Evolutionary conservation across 352 stramenopile genomes (phyloP), one percentile per base, ranked within the genome.

Genomic region (Phytophthora pisi): DNA sequence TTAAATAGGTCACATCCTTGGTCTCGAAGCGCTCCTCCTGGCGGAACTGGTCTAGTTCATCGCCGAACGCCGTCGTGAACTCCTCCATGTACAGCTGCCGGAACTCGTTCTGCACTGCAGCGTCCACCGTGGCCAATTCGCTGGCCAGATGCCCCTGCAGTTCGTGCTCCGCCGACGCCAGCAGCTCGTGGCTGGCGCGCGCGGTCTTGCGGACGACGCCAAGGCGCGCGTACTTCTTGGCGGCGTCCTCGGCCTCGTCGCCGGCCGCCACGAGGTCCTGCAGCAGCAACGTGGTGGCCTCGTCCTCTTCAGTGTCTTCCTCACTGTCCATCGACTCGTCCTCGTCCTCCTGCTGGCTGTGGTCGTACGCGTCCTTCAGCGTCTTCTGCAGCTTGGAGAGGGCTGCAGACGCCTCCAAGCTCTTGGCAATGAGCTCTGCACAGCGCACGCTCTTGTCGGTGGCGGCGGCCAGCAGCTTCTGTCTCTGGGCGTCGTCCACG

Each of bases 1-100:
- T 94, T 88, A 96, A 92, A 90, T 92, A 94, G 46, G 73, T 80
- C 67, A 96, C 89, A 71, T 96, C 89, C 61, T 90, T 93, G 66
- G 77, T 91, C 56, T 94, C 84, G 65, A 96, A 96, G 69, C 79
- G 75, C 60, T 95, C 87, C 65, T 96, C 89, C 66, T 90, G 89
- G 30, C 89, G 89, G 66, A 95, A 95, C 58, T 88, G 74, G 66
- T 96, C 80, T 49, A 96, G 62, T 36, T 95, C 88, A 53, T 96
- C 89, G 26, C 86, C 89, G 64, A 96, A 96, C 2, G 84, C 84
- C 16, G 78, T 78, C 30, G 89, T 90, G 66, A 96, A 96, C 58
- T 91, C 85, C 47, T 95, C 86, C 84, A 91, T 88, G 75, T 96
- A 96, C 58, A 95, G 56, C 24, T 92, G 75, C 36, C 68, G 76